Base-by-base conservation (phyloP, 768 basidiomycete genomes). In the Kwoniella botswanensis region DNA sequence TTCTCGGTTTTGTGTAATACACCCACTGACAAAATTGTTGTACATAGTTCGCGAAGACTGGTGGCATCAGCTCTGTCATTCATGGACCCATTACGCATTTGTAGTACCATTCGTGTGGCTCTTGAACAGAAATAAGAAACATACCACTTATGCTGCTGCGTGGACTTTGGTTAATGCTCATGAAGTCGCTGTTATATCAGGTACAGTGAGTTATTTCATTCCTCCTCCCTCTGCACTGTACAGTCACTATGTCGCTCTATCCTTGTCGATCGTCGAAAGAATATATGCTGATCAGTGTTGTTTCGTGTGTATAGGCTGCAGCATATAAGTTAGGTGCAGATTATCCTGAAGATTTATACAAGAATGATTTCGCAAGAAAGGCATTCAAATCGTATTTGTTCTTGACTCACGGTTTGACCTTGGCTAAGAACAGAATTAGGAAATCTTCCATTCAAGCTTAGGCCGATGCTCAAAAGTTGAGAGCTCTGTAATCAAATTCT, bases 161-260 rank as follows among this genome's bases (percentile, higher is more conserved):
- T 85, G 85, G 85, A 86, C 85, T 0, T 72, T 86, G 18, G 85
- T 85, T 64, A 85, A 85, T 61, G 82, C 83, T 0, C 84, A 84
- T 74, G 85, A 85, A 73, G 73, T 82, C 11, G 84, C 82, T 54
- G 70, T 80, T 61, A 83, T 84, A 61, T 76, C 74, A 1, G 84
- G 84, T 22, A 55, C 63, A 41, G 71, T 73, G 26, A 58, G 71
- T 68, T 18, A 17, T 24, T 0, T 29, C 26, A 41, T 29, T 24
- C 55, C 22, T 42, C 15, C 29, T 15, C 58, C 17, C 26, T 42
- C 26, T 11, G 42, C 35, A 35, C 7, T 7, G 7, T 35, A 9
- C 35, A 35, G 6, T 35, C 35, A 35, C 35, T 7, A 7, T 35
- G 6, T 9, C 5, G 6, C 35, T 35, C 7, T 35, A 35, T 35